phyloP scores from a whole-genome alignment of 2,329 filamentous ascomycete genomes.

The Neoascochyta sp. region DNA sequence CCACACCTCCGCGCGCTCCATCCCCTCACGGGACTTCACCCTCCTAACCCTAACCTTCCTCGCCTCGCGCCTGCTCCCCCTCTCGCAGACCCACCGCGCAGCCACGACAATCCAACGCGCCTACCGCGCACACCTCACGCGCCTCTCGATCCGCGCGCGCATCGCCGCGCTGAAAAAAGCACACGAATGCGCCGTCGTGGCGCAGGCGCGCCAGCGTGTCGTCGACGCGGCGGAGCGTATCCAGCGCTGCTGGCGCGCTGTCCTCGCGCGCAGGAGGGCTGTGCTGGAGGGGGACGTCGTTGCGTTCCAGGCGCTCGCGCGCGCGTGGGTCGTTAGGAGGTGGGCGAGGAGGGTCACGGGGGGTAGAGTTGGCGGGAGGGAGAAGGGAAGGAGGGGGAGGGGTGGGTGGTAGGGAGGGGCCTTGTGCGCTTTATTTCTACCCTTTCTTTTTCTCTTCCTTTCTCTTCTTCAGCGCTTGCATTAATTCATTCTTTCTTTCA shows the following conservation, averaged over 20 bases:
- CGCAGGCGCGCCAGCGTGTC: constrained; percentile 43
- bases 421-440: too few species aligned
- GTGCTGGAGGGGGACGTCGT: constrained; percentile 38
- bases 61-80: constrained; percentile 54
- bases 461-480: too few species aligned
- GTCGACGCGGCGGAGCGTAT: constrained; percentile 42
- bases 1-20: constrained; percentile 26
- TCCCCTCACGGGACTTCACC: constrained; percentile 55
- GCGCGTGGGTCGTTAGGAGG: constrained; percentile 41
- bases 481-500: too few species aligned
- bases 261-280: constrained; percentile 36
- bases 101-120: constrained; percentile 52
- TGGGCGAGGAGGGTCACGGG: constrained; percentile 25
- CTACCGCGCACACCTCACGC: constrained; percentile 43
- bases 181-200: constrained; percentile 47
- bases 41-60: constrained; percentile 57
- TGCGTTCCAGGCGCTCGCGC: constrained; percentile 43
- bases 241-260: constrained; percentile 44
- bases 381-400: constrained; percentile 33
- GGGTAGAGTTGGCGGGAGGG: constrained; percentile 28
- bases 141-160: constrained; percentile 30
- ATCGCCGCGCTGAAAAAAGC: constrained; percentile 43
- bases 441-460: too few species aligned
- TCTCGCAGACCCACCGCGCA: constrained; percentile 49
- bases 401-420: constrained; percentile 41